phyloP scores from a whole-genome alignment of 257 asterid species.

The Solanum medicagineum region DNA sequence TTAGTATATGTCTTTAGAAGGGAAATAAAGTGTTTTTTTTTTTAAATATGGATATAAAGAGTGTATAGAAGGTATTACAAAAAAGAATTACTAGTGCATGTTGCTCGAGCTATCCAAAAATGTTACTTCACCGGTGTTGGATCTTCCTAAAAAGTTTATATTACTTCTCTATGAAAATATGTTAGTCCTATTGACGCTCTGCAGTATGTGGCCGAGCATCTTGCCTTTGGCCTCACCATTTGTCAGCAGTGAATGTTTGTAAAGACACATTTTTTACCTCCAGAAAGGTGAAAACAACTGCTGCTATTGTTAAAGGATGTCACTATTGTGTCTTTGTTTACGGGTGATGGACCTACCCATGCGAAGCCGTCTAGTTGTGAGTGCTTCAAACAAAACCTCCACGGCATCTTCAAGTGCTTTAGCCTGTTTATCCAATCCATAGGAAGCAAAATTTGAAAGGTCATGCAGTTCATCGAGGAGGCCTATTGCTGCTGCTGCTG shows the following conservation, averaged over 20 bases:
- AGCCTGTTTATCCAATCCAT: constrained; percentile 51
- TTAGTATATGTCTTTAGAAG: background rate
- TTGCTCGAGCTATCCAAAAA: background rate
- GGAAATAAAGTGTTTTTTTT: too few relatives aligned
- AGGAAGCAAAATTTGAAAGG: constrained; percentile 35
- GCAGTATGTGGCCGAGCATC: background rate
- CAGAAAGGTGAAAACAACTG: background rate
- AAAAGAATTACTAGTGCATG: background rate
- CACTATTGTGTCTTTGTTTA: constrained; percentile 34
- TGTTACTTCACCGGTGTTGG: background rate
- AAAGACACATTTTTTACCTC: background rate
- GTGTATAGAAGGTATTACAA: background rate
- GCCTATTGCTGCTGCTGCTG: constrained; percentile 90
- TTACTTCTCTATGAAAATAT: background rate
- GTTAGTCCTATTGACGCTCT: background rate
- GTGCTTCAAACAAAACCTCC: constrained; percentile 57
- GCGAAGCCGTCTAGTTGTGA: constrained; percentile 55
- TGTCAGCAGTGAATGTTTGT: background rate
- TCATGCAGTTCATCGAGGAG: constrained; percentile 71
- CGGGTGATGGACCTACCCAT: constrained; percentile 71
- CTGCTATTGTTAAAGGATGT: constrained; percentile 7
- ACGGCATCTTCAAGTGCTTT: constrained; percentile 49
- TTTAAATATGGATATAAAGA: background rate
- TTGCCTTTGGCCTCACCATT: background rate
- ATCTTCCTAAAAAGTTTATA: background rate